These are phyloP conservation scores for Colletotrichum musicola DNA, from an alignment of 2,329 filamentous ascomycete species.

Conservation along the genomic window DNA sequence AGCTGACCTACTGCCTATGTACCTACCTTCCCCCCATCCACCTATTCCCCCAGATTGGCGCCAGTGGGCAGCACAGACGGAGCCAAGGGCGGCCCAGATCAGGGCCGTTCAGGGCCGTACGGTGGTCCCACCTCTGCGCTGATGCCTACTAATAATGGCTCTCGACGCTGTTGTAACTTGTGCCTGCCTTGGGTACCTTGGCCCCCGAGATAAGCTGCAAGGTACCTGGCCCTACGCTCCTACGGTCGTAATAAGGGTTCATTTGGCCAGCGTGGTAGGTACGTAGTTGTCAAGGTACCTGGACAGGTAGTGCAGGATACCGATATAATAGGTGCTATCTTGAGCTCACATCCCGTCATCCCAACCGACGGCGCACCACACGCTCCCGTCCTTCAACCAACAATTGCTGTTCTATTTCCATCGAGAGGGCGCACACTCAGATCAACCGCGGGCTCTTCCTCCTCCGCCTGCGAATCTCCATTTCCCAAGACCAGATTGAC, in stretches of 20 bases:
- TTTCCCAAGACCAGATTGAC: background rate
- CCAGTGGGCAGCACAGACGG: conserved; percentile 39
- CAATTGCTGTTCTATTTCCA: background rate
- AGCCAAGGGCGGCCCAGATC: conserved; percentile 39
- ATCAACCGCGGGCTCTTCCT: background rate
- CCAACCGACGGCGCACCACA: background rate
- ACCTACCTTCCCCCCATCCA: conserved; percentile 28
- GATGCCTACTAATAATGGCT: conserved; percentile 5
- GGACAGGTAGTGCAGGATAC: background rate
- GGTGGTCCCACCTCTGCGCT: conserved; percentile 29
- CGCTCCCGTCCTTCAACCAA: background rate
- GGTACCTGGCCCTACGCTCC: too few relatives aligned
- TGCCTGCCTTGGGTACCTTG: background rate
- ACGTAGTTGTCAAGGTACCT: background rate
- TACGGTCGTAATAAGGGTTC: background rate
- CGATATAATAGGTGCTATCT: background rate
- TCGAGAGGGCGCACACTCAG: conserved; percentile 7
- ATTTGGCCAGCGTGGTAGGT: background rate
- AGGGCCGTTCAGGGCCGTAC: conserved; percentile 31
- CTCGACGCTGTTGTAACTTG: too few relatives aligned
- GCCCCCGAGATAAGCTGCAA: background rate
- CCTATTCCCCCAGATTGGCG: conserved; percentile 37
- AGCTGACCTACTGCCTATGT: background rate
- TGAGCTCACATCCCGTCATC: background rate
- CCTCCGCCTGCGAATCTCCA: background rate